These are phyloP conservation scores for Clarireedia monteithiana DNA, from an alignment of 2,329 filamentous ascomycete genomes.

Conservation along the genomic window DNA sequence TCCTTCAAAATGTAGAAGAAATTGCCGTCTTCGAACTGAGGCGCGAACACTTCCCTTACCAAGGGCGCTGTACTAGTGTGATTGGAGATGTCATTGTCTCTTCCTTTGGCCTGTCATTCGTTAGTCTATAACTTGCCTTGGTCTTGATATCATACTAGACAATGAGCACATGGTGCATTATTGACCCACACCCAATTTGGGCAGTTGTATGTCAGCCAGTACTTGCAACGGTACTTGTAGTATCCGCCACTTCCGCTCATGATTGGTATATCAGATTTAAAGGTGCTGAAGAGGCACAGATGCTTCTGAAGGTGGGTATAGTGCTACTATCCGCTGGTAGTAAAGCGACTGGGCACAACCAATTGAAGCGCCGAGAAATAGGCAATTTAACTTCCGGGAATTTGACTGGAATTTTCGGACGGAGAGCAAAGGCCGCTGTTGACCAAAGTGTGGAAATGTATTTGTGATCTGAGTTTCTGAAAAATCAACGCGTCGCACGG, in stretches of 20 bases:
- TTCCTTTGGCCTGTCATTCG: slow-evolving; percentile 38
- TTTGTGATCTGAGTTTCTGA: too few relatives aligned
- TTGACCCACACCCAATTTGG: slow-evolving; percentile 48
- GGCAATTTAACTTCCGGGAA: neutral
- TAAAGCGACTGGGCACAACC: slow-evolving; percentile 20
- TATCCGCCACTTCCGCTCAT: slow-evolving; percentile 29
- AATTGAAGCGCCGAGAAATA: neutral
- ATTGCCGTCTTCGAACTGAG: slow-evolving; percentile 37
- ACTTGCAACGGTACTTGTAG: slow-evolving; percentile 49
- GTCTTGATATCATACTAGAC: slow-evolving; percentile 36
- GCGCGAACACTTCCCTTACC: slow-evolving; percentile 38
- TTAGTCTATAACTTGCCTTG: slow-evolving; percentile 4
- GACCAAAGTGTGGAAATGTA: too few relatives aligned
- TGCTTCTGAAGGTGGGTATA: neutral
- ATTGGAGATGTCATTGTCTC: slow-evolving; percentile 31
- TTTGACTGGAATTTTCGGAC: neutral
- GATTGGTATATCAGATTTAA: neutral
- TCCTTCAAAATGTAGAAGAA: slow-evolving; percentile 43
- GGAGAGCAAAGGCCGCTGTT: neutral
- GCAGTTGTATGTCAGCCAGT: slow-evolving; percentile 44
- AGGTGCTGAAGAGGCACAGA: too few relatives aligned
- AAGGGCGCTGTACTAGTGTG: slow-evolving; percentile 13
- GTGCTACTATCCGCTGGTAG: slow-evolving; percentile 26
- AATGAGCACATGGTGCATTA: slow-evolving; percentile 41
- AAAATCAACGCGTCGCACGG: too few relatives aligned